A percentile compares a stretch with the other conserved stretches of the same genome.
Evolutionary conservation across 163 green algal species (phyloP).

Genomic region (Scenedesmus sp.): DNA sequence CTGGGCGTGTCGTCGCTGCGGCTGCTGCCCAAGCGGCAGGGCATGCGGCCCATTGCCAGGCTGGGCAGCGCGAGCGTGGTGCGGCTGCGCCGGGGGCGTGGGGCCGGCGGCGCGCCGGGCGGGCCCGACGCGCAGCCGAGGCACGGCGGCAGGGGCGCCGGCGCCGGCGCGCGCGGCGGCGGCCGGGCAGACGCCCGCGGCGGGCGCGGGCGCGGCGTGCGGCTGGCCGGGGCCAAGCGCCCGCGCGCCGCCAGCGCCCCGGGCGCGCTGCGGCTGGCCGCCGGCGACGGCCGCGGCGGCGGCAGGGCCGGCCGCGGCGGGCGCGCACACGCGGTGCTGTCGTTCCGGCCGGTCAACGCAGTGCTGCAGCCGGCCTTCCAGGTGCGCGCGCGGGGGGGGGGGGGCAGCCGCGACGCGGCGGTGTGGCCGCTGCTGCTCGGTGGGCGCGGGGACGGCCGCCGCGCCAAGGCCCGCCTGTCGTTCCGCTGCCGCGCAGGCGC

Average conservation of each 20-base stretch:
- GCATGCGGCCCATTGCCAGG: constrained; percentile 84
- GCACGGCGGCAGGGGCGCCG: constrained; percentile 12
- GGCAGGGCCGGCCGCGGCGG: no score
- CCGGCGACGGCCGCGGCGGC: neutral
- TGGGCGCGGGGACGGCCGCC: no score
- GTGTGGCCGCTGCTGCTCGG: no score
- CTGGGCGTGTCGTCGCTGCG: constrained; percentile 77
- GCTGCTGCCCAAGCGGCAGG: constrained; percentile 74
- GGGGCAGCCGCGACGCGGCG: no score
- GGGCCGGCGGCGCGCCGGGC: neutral
- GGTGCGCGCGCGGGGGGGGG: no score
- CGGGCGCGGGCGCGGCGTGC: neutral
- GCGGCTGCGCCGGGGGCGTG: no score
- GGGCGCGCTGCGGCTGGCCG: neutral
- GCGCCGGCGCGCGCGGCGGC: neutral
- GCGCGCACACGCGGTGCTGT: no score
- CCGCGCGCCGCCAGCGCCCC: no score
- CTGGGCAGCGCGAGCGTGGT: constrained; percentile 57
- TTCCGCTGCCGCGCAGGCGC: constrained; percentile 57
- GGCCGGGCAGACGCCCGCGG: neutral
- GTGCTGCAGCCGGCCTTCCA: constrained; percentile 70
- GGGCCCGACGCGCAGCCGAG: neutral
- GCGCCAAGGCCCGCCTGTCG: no score
- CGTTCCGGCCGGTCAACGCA: constrained; percentile 77
- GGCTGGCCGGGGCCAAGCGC: neutral